A percentile compares a stretch with the other conserved stretches of the same genome.
Conservation (phyloP, 352 stramenopile species). For the Globisporangium carolinianum region DNA sequence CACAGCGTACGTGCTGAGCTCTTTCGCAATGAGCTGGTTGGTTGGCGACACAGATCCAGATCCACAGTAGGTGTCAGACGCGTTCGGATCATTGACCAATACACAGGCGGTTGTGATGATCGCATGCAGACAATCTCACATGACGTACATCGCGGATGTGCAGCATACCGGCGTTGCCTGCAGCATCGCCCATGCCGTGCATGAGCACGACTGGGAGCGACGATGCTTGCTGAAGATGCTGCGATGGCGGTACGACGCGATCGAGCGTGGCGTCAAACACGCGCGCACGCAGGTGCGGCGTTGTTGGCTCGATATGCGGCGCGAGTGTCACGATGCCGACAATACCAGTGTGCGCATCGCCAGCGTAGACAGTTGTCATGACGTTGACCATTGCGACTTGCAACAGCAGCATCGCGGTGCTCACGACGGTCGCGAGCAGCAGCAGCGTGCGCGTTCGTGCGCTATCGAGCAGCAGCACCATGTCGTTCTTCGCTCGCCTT, state of each 20-base stretch:
- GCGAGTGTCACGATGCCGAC: too few species aligned
- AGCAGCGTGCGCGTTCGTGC: constrained; percentile 30
- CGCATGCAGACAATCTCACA: background rate
- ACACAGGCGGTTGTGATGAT: too few species aligned
- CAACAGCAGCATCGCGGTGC: constrained; percentile 32
- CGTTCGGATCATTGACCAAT: too few species aligned
- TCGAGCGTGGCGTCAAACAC: constrained; percentile 27
- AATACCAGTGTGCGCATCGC: too few species aligned
- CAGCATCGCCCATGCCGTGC: constrained; percentile 94
- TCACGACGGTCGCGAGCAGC: constrained; percentile 26
- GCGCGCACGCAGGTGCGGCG: constrained; percentile 3
- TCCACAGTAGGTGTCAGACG: too few species aligned
- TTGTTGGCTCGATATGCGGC: too few species aligned
- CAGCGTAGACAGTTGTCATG: constrained; percentile 25
- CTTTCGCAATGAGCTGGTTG: constrained; percentile 47
- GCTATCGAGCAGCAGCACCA: constrained; percentile 1
- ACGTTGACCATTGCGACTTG: constrained; percentile 45
- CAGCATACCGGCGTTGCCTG: constrained; percentile 86
- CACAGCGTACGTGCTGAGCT: constrained; percentile 80
- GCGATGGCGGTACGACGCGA: too few species aligned
- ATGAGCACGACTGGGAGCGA: constrained; percentile 76
- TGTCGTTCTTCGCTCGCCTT: constrained; percentile 1
- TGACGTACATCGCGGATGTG: constrained; percentile 61
- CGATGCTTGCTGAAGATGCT: too few species aligned
- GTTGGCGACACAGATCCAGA: too few species aligned